Evolutionary conservation across 345 rosid genomes (phyloP).

Genomic region (Psidium guajava): DNA sequence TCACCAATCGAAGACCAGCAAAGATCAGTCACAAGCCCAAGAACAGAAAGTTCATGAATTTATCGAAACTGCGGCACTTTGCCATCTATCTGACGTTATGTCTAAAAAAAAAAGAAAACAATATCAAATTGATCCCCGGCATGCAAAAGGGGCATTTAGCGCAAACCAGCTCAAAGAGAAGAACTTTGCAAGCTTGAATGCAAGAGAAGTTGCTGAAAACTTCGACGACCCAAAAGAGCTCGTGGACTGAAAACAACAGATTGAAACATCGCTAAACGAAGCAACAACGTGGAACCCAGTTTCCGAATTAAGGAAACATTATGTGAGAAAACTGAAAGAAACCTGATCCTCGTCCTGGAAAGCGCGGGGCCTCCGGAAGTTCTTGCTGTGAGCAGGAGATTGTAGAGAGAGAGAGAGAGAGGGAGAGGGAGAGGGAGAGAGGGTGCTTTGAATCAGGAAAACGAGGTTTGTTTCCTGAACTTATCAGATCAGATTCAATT

Average conservation of each 20-base stretch:
- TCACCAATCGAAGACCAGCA: neutral
- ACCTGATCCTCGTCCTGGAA: neutral
- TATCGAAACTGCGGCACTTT: neutral
- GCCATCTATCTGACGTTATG: neutral
- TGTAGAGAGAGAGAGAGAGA: neutral
- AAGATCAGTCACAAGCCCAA: neutral
- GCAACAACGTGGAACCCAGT: neutral
- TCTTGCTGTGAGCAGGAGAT: neutral
- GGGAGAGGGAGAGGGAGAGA: neutral
- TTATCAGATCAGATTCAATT: neutral
- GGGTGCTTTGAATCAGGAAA: neutral
- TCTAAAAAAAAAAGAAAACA: neutral
- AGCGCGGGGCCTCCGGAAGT: neutral
- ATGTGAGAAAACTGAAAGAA: neutral
- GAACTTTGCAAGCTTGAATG: neutral
- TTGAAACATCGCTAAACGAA: neutral
- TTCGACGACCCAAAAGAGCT: neutral
- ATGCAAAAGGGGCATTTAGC: neutral
- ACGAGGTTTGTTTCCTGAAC: neutral
- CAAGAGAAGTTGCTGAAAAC: neutral
- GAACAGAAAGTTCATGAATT: neutral
- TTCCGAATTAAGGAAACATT: neutral
- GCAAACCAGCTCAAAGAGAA: neutral
- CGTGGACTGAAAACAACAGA: neutral
- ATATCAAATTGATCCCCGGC: neutral